Base-by-base conservation (phyloP, 176 grass and related monocot species). In the Musa acuminata region DNA sequence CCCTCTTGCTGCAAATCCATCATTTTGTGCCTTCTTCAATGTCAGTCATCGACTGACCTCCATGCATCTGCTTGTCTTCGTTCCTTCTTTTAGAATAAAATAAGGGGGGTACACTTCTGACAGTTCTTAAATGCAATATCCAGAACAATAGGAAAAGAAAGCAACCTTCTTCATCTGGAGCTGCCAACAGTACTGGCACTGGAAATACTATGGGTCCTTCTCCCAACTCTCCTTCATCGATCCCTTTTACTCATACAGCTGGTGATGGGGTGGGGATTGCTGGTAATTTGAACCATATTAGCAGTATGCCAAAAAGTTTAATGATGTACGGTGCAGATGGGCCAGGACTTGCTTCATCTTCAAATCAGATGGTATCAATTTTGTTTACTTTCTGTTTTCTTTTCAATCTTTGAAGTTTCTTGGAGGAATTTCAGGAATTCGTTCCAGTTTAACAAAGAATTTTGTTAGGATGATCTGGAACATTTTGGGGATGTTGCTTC, bases 101-200 rank as follows among this genome's bases (percentile, higher is more conserved):
- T 43, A 6, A 21, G 19, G 17, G 35, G 14, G 17, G 29, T 57
- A 1, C 13, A 16, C 6, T 71, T 50, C 16, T 62, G 11, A 6
- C 23, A 43, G 5, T 81, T 77, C 65, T 74, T 82, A 64, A 76
- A 57, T 57, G 11, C 73, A 51, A 63, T 85, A 27, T 82, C 54
- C 80, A 98, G 90, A 89, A 73, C 77, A 94, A 91, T 58, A 99
- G 86, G 83, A 98, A 93, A 86, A 91, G 96, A 83, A 99, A 99
- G 63, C 96, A 94, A 67, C 72, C 90, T 79, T 82, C 91, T 64
- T 94, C 90, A 21, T 94, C 96, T 53, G 96, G 96, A 80, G 72
- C 96, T 75, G 96, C 96, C 75, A 94, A 99, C 75, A 99, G 96
- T 79, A 91, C 91, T 50, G 96, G 96, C 51, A 99, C 96, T 67